phyloP scores from a whole-genome alignment of 2,329 filamentous ascomycete species.

The Juglanconis sp. region DNA sequence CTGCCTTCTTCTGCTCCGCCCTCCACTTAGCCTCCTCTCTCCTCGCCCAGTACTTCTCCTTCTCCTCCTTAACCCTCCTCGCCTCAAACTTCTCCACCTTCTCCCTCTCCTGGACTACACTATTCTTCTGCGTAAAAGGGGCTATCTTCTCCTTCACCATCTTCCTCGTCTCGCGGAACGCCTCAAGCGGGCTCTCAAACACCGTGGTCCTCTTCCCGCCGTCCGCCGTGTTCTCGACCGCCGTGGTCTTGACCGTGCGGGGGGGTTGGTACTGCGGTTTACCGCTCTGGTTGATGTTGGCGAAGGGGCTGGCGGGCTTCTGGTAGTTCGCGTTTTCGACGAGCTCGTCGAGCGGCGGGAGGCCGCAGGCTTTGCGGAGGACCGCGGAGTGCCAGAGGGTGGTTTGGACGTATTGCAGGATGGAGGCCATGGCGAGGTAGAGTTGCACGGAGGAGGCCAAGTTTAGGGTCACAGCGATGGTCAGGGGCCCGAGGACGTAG shows the following conservation, averaged over 20 bases:
- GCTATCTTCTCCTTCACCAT: background rate
- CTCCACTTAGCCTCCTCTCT: conserved; percentile 1
- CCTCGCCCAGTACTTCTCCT: conserved; percentile 11
- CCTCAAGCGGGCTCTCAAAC: conserved; percentile 5
- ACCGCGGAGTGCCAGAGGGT: conserved; percentile 37
- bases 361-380: conserved; percentile 36
- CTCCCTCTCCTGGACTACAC: background rate
- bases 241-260: conserved; percentile 26
- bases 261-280: conserved; percentile 29
- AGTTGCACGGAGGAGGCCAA: conserved; percentile 53
- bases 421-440: conserved; percentile 52
- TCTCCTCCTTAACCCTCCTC: conserved; percentile 10
- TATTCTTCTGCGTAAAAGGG: background rate
- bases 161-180: background rate
- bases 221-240: background rate
- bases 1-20: conserved; percentile 2
- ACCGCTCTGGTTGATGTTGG: background rate
- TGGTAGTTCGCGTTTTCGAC: background rate
- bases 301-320: conserved; percentile 7
- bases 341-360: conserved; percentile 29
- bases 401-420: conserved; percentile 40
- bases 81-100: conserved; percentile 1
- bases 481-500: conserved; percentile 32
- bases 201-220: background rate
- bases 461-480: conserved; percentile 42